These are phyloP conservation scores for Singerocomus inundabilis DNA, from an alignment of 1,284 basidiomycete species.

Conservation along the genomic window DNA sequence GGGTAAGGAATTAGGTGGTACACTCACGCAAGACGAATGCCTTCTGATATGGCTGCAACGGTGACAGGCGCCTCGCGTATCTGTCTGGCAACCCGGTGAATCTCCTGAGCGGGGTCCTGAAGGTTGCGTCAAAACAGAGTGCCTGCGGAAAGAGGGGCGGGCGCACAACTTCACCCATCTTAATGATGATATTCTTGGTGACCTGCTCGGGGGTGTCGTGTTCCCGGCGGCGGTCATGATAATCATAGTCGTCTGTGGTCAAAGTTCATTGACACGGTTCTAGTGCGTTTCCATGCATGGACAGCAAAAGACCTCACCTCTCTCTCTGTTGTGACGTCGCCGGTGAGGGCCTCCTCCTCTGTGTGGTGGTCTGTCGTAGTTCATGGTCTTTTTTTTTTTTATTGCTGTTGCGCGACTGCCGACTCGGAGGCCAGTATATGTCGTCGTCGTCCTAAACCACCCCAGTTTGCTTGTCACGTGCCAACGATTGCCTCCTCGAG, in stretches of 20 bases:
- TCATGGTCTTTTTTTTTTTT: conserved; percentile 39
- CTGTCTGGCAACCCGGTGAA: conserved; percentile 63
- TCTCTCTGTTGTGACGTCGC: conserved; percentile 34
- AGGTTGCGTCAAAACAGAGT: conserved; percentile 18
- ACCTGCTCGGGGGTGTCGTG: conserved; percentile 72
- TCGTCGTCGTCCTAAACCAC: no score
- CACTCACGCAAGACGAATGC: conserved; percentile 69
- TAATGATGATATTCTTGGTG: conserved; percentile 67
- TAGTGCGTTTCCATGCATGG: neutral
- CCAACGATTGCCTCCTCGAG: neutral
- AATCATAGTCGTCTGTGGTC: conserved; percentile 50
- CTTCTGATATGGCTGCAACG: conserved; percentile 67
- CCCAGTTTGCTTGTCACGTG: conserved; percentile 22
- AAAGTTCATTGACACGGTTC: neutral
- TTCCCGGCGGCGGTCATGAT: conserved; percentile 62
- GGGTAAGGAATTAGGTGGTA: neutral
- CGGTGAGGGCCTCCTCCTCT: conserved; percentile 41
- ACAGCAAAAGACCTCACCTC: conserved; percentile 43
- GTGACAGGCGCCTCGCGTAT: conserved; percentile 58
- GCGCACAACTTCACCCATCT: conserved; percentile 82
- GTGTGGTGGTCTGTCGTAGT: conserved; percentile 42
- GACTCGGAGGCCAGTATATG: conserved; percentile 1
- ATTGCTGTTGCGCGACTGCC: neutral
- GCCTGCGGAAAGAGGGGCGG: neutral
- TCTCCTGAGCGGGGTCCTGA: conserved; percentile 69